Evolutionary conservation across 768 basidiomycete genomes (phyloP), one percentile per base, ranked within the genome.

Genomic region (Tulasnella sp.): DNA sequence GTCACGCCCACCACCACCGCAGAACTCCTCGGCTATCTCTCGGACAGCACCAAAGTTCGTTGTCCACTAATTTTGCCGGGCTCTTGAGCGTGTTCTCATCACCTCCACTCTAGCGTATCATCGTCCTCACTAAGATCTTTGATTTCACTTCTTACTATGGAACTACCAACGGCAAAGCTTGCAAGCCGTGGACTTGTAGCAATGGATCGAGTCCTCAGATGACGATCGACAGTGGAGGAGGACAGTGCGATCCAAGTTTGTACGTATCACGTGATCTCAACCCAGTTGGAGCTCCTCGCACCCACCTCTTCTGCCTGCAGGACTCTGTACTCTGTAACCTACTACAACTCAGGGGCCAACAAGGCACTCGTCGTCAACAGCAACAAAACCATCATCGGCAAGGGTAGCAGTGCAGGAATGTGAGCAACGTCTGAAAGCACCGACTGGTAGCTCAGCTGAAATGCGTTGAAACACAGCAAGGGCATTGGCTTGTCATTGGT

Each of bases 61-160:
- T 6, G 37, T 0, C 4, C 28, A 1, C 14, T 11, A 1, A 0
- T 37, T 31, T 6, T 31, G 1, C n/a, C n/a, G n/a, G n/a, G n/a
- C n/a, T n/a, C n/a, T 37, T 7, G 11, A 28, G 37, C 6, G 20
- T 31, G 12, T 12, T 9, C 64, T 69, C 34, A 69, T 18, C 31
- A 4, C 18, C 9, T 6, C 0, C 16, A 3, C 37, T 5, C 31
- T 34, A 69, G 64, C 64, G 64, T 3, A 69, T 69, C 34, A 69
- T 69, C 64, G 28, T 69, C 64, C 64, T 69, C 64, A 69, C 64
- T 14, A 69, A 69, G 64, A 69, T 69, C 6, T 69, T 69, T 12
- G 64, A 69, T 28, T 69, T 7, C 64, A 69, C 64, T 14, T 37
- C 64, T 7, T 69, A 69, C 34, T 69, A 69, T 31, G 64, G 64